Evolutionary conservation across 1,284 basidiomycete species (phyloP).

Genomic region (Psilocybe mexicana): DNA sequence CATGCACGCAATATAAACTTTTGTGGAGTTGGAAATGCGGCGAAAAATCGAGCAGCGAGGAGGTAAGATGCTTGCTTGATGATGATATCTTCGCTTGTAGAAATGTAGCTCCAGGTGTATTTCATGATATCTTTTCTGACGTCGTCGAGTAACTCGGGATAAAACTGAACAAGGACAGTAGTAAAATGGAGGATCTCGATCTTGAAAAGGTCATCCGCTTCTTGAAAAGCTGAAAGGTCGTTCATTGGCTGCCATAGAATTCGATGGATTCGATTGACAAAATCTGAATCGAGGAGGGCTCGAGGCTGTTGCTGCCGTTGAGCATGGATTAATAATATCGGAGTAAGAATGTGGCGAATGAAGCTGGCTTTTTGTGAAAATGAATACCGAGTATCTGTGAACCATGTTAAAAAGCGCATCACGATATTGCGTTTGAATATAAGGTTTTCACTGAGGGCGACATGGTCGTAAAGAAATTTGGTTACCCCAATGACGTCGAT

Average conservation of each 20-base stretch:
- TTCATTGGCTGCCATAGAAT: conserved; percentile 83
- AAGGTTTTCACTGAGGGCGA: conserved; percentile 66
- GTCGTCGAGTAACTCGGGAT: conserved; percentile 75
- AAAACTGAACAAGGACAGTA: conserved; percentile 87
- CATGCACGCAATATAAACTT: conserved; percentile 97
- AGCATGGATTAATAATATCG: conserved; percentile 82
- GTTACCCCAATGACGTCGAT: conserved; percentile 84
- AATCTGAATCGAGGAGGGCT: conserved; percentile 69
- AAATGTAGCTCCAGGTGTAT: conserved; percentile 91
- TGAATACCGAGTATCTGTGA: conserved; percentile 66
- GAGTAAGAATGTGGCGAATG: conserved; percentile 88
- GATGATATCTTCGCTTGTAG: conserved; percentile 80
- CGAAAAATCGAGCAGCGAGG: conserved; percentile 93
- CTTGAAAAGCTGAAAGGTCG: conserved; percentile 55
- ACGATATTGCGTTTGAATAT: conserved; percentile 83
- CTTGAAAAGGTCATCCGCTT: conserved; percentile 79
- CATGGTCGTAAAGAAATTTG: conserved; percentile 87
- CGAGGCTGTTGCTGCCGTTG: conserved; percentile 50
- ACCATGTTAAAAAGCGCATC: conserved; percentile 84
- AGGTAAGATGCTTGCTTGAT: conserved; percentile 96
- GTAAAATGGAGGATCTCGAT: conserved; percentile 93
- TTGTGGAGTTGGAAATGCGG: conserved; percentile 85
- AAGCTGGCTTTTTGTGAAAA: conserved; percentile 87
- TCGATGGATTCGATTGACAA: conserved; percentile 69
- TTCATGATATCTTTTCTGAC: conserved; percentile 94